Percentiles rank a stretch among this genome's conserved stretches.
phyloP scores from a whole-genome alignment of 78 protist species.

The Dictyostelium brefeldianum region DNA sequence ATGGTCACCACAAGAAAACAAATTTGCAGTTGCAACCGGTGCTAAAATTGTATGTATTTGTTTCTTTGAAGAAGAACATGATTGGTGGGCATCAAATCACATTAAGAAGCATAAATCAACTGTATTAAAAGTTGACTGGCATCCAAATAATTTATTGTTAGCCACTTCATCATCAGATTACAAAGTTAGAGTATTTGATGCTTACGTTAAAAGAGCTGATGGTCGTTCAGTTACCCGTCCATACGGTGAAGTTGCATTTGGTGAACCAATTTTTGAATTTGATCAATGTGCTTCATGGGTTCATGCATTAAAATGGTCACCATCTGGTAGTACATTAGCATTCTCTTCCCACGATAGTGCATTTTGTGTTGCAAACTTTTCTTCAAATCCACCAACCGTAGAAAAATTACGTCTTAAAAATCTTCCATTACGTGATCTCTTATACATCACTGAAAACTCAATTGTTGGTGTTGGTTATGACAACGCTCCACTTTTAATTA shows the following conservation, averaged over 20 bases:
- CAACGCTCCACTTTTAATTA: constrained; percentile 79
- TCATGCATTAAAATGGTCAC: constrained; percentile 89
- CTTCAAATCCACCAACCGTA: constrained; percentile 49
- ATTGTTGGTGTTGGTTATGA: constrained; percentile 92
- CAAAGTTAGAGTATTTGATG: constrained; percentile 88
- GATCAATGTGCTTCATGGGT: constrained; percentile 90
- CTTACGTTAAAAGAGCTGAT: constrained; percentile 90
- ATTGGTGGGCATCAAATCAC: constrained; percentile 97
- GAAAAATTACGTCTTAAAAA: constrained; percentile 17
- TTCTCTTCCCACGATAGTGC: constrained; percentile 84
- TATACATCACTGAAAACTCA: constrained; percentile 77
- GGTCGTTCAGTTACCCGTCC: constrained; percentile 62
- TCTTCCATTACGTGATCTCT: constrained; percentile 85
- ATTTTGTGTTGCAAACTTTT: constrained; percentile 66
- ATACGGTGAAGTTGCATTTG: constrained; percentile 78
- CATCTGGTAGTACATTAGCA: constrained; percentile 89
- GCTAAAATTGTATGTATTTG: constrained; percentile 93
- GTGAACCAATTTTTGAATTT: constrained; percentile 72
- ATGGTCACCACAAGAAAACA: constrained; percentile 94
- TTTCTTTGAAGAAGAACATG: constrained; percentile 94
- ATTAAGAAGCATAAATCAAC: constrained; percentile 94
- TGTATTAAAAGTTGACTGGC: constrained; percentile 92
- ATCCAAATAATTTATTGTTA: constrained; percentile 88
- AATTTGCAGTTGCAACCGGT: constrained; percentile 96
- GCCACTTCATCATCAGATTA: constrained; percentile 92